Evolutionary conservation across 2,329 filamentous ascomycete species (phyloP).

Genomic region (Hypoxylon sp.): DNA sequence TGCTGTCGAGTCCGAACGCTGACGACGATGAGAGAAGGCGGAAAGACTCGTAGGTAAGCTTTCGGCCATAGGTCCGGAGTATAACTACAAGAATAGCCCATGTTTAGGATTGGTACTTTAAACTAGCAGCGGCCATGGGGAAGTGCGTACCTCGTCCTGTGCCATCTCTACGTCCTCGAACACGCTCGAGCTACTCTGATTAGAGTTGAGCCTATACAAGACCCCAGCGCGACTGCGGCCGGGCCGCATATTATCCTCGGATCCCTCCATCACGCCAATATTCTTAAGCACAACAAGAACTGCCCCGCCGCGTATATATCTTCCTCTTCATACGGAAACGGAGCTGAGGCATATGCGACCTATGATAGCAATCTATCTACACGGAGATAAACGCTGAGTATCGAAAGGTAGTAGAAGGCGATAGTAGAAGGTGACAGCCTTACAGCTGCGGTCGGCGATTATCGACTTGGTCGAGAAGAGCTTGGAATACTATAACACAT

Average conservation of each 20-base stretch:
- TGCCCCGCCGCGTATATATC: slow-evolving; percentile 17
- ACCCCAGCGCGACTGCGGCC: slow-evolving; percentile 40
- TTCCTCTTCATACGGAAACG: slow-evolving; percentile 11
- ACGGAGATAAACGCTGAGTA: not conserved
- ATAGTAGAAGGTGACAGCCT: too few species aligned
- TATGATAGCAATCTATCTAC: slow-evolving; percentile 8
- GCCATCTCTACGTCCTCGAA: slow-evolving; percentile 99
- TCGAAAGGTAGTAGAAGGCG: not conserved
- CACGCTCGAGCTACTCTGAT: slow-evolving; percentile 81
- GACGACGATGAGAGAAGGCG: slow-evolving; percentile 88
- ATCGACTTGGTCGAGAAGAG: slow-evolving; percentile 31
- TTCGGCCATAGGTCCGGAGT: slow-evolving; percentile 92
- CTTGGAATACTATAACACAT: slow-evolving; percentile 29
- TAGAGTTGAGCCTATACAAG: slow-evolving; percentile 75
- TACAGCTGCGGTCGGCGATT: slow-evolving; percentile 27
- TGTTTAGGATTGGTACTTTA: slow-evolving; percentile 37
- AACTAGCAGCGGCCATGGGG: slow-evolving; percentile 17
- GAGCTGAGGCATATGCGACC: slow-evolving; percentile 11
- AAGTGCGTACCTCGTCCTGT: slow-evolving; percentile 79
- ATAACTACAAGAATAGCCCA: slow-evolving; percentile 66
- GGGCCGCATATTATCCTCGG: slow-evolving; percentile 40
- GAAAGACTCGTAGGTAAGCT: slow-evolving; percentile 94
- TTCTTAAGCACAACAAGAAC: slow-evolving; percentile 12
- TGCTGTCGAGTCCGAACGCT: slow-evolving; percentile 82
- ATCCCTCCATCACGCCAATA: slow-evolving; percentile 40